A percentile compares a stretch with the other conserved stretches of the same genome.
phyloP scores from a whole-genome alignment of 768 basidiomycete genomes.

The Termitomyces sp. region DNA sequence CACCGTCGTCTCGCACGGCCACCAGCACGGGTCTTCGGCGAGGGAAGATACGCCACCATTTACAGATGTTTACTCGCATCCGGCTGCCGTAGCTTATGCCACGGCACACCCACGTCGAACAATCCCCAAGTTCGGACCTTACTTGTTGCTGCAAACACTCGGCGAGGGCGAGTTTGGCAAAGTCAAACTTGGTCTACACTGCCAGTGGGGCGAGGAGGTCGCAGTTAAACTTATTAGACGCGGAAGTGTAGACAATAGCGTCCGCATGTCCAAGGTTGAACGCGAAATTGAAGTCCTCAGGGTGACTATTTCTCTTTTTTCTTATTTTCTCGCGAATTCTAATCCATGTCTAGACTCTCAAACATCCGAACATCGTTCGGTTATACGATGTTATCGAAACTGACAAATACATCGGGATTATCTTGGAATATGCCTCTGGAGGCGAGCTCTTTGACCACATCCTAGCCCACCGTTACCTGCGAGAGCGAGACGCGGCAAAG shows the following conservation, averaged over 20 bases:
- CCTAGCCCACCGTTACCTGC: slow-evolving; percentile 93
- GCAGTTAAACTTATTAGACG: slow-evolving; percentile 95
- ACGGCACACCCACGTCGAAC: slow-evolving; percentile 80
- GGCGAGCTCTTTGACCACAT: slow-evolving; percentile 99
- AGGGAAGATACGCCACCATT: slow-evolving; percentile 46
- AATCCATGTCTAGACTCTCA: slow-evolving; percentile 60
- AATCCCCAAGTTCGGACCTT: slow-evolving; percentile 93
- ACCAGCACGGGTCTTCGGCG: slow-evolving; percentile 24
- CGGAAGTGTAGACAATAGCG: slow-evolving; percentile 83
- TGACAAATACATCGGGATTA: slow-evolving; percentile 99
- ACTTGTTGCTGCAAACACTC: slow-evolving; percentile 90
- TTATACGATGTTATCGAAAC: slow-evolving; percentile 99
- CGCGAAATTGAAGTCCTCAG: slow-evolving; percentile 96
- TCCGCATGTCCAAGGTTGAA: slow-evolving; percentile 93
- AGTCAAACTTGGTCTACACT: slow-evolving; percentile 95
- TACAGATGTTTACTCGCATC: slow-evolving; percentile 80
- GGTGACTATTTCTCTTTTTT: slow-evolving; percentile 43
- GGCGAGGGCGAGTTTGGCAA: slow-evolving; percentile 99
- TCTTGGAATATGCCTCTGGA: slow-evolving; percentile 96
- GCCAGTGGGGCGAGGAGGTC: slow-evolving; percentile 95
- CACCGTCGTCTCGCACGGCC: slow-evolving; percentile 50
- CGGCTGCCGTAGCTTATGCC: slow-evolving; percentile 79
- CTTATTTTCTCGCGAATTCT: slow-evolving; percentile 7
- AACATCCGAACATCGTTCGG: slow-evolving; percentile 97
- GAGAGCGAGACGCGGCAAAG: slow-evolving; percentile 90